Evolutionary conservation across 441 rosid species (phyloP), one percentile per base, ranked within the genome.

Genomic region (Biscutella laevigata): DNA sequence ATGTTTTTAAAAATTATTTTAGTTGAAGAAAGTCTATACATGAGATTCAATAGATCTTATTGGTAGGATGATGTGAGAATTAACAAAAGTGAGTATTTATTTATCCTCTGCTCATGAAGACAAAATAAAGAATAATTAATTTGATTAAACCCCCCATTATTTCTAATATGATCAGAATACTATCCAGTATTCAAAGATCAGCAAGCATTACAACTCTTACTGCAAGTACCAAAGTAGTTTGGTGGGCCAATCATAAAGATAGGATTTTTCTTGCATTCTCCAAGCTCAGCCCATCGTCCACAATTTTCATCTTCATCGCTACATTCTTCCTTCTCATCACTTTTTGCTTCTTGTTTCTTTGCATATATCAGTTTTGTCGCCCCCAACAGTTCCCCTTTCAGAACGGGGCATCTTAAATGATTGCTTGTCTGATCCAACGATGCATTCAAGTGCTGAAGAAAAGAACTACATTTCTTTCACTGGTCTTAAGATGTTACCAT

Each of bases 171-270:
- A 22, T 43, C 13, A 53, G 12, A 51, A 59, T 38, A 12, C 0
- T 29, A 32, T 20, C 41, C 7, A 29, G 14, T 6, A 17, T 1
- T 43, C 2, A 48, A 36, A 56, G 19, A 59, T 53, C 46, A 82
- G 69, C 99, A 86, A 11, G 79, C 83, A 17, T 78, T 69, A 45
- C 99, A 92, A 62, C 97, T 92, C 78, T 80, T 92, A 73, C 86
- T 77, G 68, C 97, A 92, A 0, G 97, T 80, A 35, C 99, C 97
- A 0, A 62, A 88, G 72, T 92, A 86, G 71, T 88, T 95, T 11
- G 90, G 84, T 30, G 97, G 78, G 42, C 99, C 97, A 20, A 78
- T 61, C 99, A 92, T 88, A 74, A 62, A 92, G 12, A 92, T 77
- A 5, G 95, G 87, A 57, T 92, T 92, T 64, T 69, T 88, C 68